Percentiles rank a stretch among this genome's conserved stretches.
phyloP scores from a whole-genome alignment of 352 stramenopile species.

The Elongisporangium undulatum region DNA sequence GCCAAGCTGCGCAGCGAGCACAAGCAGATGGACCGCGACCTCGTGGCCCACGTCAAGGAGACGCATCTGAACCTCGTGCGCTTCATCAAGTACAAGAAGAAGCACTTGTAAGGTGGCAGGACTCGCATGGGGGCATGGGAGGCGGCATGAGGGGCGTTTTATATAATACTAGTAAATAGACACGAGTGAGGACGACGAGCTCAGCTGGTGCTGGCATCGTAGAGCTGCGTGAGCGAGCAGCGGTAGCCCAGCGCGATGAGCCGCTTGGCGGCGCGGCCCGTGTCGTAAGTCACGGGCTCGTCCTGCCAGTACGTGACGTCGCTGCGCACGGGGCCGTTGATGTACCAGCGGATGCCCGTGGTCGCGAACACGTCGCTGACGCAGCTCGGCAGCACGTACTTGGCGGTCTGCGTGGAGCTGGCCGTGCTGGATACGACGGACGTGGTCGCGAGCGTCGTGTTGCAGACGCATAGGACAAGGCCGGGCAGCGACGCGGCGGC shows the following conservation, averaged over 20 bases:
- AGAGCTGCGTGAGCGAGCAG: slow-evolving; percentile 62
- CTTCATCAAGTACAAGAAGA: slow-evolving; percentile 93
- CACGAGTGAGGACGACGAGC: neutral
- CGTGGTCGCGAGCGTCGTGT: slow-evolving; percentile 51
- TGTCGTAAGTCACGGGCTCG: slow-evolving; percentile 29
- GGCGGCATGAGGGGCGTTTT: slow-evolving; percentile 1
- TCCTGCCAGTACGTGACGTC: slow-evolving; percentile 61
- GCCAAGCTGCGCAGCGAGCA: slow-evolving; percentile 73
- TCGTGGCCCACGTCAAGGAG: slow-evolving; percentile 84
- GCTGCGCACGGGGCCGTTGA: slow-evolving; percentile 53
- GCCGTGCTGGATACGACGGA: slow-evolving; percentile 48
- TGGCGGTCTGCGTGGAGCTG: slow-evolving; percentile 30
- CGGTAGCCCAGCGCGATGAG: slow-evolving; percentile 69
- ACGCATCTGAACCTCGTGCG: slow-evolving; percentile 81
- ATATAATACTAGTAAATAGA: slow-evolving; percentile 7
- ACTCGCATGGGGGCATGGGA: neutral
- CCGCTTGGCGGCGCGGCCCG: slow-evolving; percentile 51
- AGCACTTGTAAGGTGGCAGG: slow-evolving; percentile 48
- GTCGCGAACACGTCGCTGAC: slow-evolving; percentile 79
- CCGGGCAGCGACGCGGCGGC: slow-evolving; percentile 34
- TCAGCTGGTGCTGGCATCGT: slow-evolving; percentile 48
- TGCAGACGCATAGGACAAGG: slow-evolving; percentile 72
- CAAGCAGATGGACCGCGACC: slow-evolving; percentile 70
- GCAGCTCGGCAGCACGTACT: slow-evolving; percentile 56
- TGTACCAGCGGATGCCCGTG: slow-evolving; percentile 79